Evolutionary conservation across 129 eudicot species (phyloP).

Genomic region (carrot (Daucus carota)): DH1_v3.0 NC_030384.2:29806501-29807000

Average conservation of each 20-base stretch:
- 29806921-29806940: not conserved
- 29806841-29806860: not conserved
- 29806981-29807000: not conserved
- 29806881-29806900: not conserved
- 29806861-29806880: not conserved
- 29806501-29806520: not conserved
- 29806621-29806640: conserved; percentile 80
- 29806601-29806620: conserved; percentile 87
- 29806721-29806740: conserved; percentile 44
- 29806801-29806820: not conserved
- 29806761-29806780: not conserved
- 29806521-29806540: not conserved
- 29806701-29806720: conserved; percentile 86
- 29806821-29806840: not conserved
- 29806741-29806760: too few species aligned
- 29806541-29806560: not conserved
- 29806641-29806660: conserved; percentile 58
- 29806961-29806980: not conserved
- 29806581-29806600: conserved; percentile 77
- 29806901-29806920: not conserved
- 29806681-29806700: conserved; percentile 80
- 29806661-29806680: conserved; percentile 59
- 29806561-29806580: conserved; percentile 47
- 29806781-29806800: not conserved
- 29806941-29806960: not conserved